Conservation (phyloP, 1,284 basidiomycete species). For the Sporisorium graminicola region DNA sequence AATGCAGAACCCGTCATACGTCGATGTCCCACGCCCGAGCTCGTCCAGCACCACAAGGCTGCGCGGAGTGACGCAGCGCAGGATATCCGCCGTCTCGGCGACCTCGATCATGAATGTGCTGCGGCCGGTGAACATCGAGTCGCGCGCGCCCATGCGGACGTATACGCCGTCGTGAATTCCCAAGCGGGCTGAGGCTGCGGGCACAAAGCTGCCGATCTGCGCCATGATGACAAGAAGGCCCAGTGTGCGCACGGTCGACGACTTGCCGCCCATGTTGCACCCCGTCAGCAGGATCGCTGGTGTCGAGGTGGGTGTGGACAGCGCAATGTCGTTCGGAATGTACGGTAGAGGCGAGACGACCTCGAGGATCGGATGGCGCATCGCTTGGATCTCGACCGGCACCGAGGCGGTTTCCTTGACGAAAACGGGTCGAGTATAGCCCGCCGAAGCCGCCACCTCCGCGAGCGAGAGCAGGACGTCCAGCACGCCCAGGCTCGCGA, state of each 20-base stretch:
- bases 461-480: constrained; percentile 59
- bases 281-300: constrained; percentile 63
- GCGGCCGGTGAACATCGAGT: constrained; percentile 84
- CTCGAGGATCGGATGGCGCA: constrained; percentile 66
- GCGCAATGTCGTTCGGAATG: constrained; percentile 60
- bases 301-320: constrained; percentile 10
- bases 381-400: constrained; percentile 42
- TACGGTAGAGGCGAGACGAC: constrained; percentile 42
- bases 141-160: constrained; percentile 86
- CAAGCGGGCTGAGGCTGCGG: constrained; percentile 80
- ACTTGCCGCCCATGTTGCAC: constrained; percentile 75
- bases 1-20: constrained; percentile 60
- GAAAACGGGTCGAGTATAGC: constrained; percentile 50
- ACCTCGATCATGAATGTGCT: constrained; percentile 98
- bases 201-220: constrained; percentile 74
- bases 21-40: constrained; percentile 54
- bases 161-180: constrained; percentile 85
- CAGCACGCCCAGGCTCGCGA: constrained; percentile 50
- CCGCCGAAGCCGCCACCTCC: constrained; percentile 43
- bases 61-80: constrained; percentile 70
- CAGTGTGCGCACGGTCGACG: constrained; percentile 72
- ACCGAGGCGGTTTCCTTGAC: constrained; percentile 4
- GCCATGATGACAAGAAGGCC: constrained; percentile 70
- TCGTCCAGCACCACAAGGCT: constrained; percentile 70
- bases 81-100: constrained; percentile 90